Evolutionary conservation across 1,139 yeast species (phyloP).

Genomic region (Suhomyces guaymorum): DNA sequence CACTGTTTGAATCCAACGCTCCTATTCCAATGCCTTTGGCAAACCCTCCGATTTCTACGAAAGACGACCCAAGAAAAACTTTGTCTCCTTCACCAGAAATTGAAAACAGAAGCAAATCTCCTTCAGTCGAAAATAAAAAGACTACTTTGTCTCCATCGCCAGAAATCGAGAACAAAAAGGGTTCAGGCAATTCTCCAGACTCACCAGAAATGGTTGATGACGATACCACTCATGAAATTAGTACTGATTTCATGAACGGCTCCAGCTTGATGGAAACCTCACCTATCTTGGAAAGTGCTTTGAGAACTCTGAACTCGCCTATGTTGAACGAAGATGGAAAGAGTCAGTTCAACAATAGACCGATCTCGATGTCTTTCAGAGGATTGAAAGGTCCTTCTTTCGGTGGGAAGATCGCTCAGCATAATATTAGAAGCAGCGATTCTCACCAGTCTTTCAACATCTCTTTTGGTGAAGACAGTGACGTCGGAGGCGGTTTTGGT

Average conservation of each 20-base stretch:
- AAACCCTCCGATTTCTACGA: constrained; percentile 8
- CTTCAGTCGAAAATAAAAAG: no score
- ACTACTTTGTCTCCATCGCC: constrained; percentile 8
- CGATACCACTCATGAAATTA: constrained; percentile 2
- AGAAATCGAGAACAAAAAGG: constrained; percentile 2
- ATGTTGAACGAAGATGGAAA: constrained; percentile 15
- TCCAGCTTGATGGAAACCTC: constrained; percentile 18
- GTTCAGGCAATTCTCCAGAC: constrained; percentile 9
- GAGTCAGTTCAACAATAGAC: constrained; percentile 36
- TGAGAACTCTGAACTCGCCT: constrained; percentile 14
- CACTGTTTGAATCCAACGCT: constrained; percentile 7
- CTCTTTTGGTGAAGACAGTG: constrained; percentile 34
- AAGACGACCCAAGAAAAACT: no score
- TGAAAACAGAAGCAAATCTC: no score
- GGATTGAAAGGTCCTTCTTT: constrained; percentile 63
- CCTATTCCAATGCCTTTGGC: constrained; percentile 12
- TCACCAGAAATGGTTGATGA: constrained; percentile 16
- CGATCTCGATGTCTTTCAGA: constrained; percentile 67
- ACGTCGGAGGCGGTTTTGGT: constrained; percentile 18
- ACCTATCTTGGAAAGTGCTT: constrained; percentile 28
- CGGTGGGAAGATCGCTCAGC: constrained; percentile 35
- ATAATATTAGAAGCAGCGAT: constrained; percentile 34
- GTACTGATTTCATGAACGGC: constrained; percentile 1
- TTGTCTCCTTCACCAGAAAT: no score
- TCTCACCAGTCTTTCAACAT: constrained; percentile 49